A percentile compares a stretch with the other conserved stretches of the same genome.
phyloP scores from a whole-genome alignment of 1,139 yeast species.

The Meyerozyma sp. region DNA sequence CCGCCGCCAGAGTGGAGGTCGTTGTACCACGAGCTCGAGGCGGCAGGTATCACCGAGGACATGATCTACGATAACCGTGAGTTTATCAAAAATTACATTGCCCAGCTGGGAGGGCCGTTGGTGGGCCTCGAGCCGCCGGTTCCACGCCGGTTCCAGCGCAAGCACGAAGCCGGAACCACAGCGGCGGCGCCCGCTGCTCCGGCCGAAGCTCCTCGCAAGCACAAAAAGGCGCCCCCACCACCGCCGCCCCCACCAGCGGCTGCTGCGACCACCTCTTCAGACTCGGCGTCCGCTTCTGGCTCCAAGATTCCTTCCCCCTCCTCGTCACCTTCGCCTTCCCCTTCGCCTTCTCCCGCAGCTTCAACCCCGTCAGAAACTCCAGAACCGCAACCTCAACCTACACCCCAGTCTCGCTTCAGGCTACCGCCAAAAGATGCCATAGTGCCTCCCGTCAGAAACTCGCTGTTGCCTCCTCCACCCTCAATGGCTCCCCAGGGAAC shows the following conservation, averaged over 20 bases:
- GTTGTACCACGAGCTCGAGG: conserved; percentile 66
- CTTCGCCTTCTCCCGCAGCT: conserved; percentile 2
- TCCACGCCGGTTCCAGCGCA: conserved; percentile 52
- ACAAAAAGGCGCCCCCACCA: conserved; percentile 43
- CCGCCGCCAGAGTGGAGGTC: conserved; percentile 89
- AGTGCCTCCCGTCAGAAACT: conserved; percentile 29
- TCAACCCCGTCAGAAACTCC: not conserved
- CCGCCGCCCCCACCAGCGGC: conserved; percentile 44
- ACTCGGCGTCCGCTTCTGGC: conserved; percentile 4
- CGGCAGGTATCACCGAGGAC: conserved; percentile 80
- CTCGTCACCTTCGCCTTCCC: conserved; percentile 5
- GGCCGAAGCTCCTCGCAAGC: conserved; percentile 11
- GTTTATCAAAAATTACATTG: conserved; percentile 72
- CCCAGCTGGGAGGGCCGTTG: conserved; percentile 76
- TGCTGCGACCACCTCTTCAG: conserved; percentile 4
- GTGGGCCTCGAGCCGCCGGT: conserved; percentile 85
- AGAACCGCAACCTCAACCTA: conserved; percentile 5
- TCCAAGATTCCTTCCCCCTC: conserved; percentile 5
- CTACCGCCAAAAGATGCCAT: conserved; percentile 22
- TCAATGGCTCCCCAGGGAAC: not conserved
- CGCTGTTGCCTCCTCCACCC: conserved; percentile 18
- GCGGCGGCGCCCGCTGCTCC: conserved; percentile 2
- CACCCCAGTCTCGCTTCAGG: conserved; percentile 7
- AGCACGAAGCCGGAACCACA: conserved; percentile 8
- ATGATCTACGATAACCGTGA: conserved; percentile 86